These are phyloP conservation scores for Suhomyces yuchorum DNA, from an alignment of 1,139 yeast genomes.

Conservation along the genomic window DNA sequence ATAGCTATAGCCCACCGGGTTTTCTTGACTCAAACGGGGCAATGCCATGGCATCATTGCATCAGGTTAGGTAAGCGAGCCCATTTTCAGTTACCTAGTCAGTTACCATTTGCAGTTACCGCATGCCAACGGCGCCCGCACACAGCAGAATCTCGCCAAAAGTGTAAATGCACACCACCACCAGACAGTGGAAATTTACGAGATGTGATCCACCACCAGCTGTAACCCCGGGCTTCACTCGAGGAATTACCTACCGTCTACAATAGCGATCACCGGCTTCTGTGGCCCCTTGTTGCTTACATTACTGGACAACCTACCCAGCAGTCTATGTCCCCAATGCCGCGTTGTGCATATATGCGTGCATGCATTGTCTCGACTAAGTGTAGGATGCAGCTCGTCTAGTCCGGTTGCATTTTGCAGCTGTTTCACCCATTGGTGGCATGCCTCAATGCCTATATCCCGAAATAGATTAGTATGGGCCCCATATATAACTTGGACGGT, in stretches of 20 bases:
- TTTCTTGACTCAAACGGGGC: not conserved
- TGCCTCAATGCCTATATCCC: not conserved
- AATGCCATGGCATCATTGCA: not conserved
- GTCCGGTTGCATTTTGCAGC: conserved; percentile 2
- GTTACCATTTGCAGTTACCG: too few relatives aligned
- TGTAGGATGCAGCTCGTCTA: not conserved
- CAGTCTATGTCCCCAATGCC: not conserved
- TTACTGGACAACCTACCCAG: not conserved
- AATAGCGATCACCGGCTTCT: not conserved
- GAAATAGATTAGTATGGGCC: not conserved
- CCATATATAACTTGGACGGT: not conserved
- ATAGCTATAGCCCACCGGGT: not conserved
- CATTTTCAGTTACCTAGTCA: not conserved
- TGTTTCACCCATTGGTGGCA: not conserved
- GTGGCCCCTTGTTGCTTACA: not conserved
- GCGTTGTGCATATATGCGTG: not conserved
- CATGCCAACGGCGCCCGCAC: not conserved
- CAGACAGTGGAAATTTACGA: not conserved
- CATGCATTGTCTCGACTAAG: conserved; percentile 1
- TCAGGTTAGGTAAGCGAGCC: not conserved
- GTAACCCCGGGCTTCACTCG: not conserved
- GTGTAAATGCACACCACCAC: too few relatives aligned
- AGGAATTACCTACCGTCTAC: not conserved
- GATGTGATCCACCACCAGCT: not conserved
- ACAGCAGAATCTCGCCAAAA: not conserved